A percentile compares a stretch with the other conserved stretches of the same genome.
Conservation (phyloP, 495 filamentous ascomycete genomes). For the Xylaria longipes region DNA sequence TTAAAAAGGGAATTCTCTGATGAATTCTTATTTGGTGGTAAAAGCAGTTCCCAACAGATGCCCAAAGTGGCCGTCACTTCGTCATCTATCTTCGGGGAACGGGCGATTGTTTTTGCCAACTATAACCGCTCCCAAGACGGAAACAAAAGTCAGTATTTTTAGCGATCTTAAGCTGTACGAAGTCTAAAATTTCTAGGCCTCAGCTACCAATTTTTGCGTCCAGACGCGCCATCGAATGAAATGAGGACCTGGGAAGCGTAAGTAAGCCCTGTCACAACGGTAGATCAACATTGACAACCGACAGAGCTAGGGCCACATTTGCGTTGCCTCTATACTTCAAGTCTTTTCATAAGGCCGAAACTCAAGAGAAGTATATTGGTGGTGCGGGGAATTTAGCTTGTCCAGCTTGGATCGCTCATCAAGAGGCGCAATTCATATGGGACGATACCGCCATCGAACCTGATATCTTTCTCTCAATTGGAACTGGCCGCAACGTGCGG, state of each 20-base stretch:
- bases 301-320: neutral
- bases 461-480: neutral
- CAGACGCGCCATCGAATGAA: neutral
- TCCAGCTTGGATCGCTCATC: neutral
- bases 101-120: neutral
- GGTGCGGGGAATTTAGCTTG: neutral
- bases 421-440: neutral
- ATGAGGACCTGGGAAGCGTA: neutral
- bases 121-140: neutral
- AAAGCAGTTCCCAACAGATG: neutral
- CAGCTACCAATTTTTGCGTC: neutral
- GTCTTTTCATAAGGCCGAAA: neutral
- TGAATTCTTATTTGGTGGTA: neutral
- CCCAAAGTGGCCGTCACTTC: neutral
- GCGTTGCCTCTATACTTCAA: neutral
- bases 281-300: neutral
- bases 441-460: neutral
- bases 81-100: neutral
- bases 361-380: neutral
- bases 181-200: neutral
- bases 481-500: neutral
- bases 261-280: neutral
- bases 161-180: neutral
- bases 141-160: neutral
- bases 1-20: neutral